Percentiles rank a stretch among this genome's conserved stretches.
phyloP scores from a whole-genome alignment of 495 filamentous ascomycete genomes.

The Rhypophila decipiens region DNA sequence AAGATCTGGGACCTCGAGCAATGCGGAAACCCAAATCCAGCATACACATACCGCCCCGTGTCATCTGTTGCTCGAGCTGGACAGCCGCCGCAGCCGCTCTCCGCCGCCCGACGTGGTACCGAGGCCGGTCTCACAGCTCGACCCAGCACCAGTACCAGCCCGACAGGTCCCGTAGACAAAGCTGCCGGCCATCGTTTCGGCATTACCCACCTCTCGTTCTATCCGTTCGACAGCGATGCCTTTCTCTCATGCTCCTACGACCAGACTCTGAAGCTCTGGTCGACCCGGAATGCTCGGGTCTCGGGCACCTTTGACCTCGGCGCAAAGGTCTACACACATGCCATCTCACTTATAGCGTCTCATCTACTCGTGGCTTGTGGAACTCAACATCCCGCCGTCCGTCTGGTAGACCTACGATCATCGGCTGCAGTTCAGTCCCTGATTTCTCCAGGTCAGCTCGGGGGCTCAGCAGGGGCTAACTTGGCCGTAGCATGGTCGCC shows the following conservation, averaged over 20 bases:
- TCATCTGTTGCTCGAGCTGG: slow-evolving; percentile 26
- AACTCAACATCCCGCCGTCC: slow-evolving; percentile 72
- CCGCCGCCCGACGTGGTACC: background rate
- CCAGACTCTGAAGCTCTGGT: slow-evolving; percentile 73
- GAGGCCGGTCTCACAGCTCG: no score
- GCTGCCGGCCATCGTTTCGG: slow-evolving; percentile 59
- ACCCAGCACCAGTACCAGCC: slow-evolving; percentile 1
- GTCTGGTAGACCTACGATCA: slow-evolving; percentile 75
- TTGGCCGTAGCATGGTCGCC: slow-evolving; percentile 77
- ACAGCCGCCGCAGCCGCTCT: background rate
- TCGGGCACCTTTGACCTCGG: slow-evolving; percentile 65
- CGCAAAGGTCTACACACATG: slow-evolving; percentile 68
- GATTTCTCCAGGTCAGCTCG: slow-evolving; percentile 31
- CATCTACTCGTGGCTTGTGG: slow-evolving; percentile 77
- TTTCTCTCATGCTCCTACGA: slow-evolving; percentile 84
- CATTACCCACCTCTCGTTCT: slow-evolving; percentile 80
- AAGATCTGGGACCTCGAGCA: slow-evolving; percentile 77
- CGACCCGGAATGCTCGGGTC: slow-evolving; percentile 52
- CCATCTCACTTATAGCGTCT: slow-evolving; percentile 61
- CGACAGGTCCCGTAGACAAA: background rate
- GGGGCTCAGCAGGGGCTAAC: slow-evolving; percentile 58
- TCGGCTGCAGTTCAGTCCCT: slow-evolving; percentile 72
- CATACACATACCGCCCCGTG: slow-evolving; percentile 45
- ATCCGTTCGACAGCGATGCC: slow-evolving; percentile 73
- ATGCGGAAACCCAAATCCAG: slow-evolving; percentile 23